Percentiles rank a stretch among this genome's conserved stretches.
These are phyloP conservation scores for Botrytis fabae DNA, from an alignment of 2,329 filamentous ascomycete species.

Conservation along the genomic window DNA sequence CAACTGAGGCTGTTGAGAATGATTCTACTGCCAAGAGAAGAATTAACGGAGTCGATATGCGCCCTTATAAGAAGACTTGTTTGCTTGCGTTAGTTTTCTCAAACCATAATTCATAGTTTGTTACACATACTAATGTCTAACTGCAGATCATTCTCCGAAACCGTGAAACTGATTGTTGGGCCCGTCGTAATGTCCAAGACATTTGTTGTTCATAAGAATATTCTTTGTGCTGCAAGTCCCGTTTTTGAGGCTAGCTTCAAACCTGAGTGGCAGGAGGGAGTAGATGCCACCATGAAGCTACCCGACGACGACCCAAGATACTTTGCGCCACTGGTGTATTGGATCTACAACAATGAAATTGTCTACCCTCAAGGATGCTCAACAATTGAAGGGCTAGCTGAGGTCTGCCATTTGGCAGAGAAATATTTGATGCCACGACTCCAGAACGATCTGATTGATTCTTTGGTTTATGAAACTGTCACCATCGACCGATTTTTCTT, in stretches of 20 bases:
- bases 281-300: constrained; percentile 16
- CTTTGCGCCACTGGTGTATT: constrained; percentile 3
- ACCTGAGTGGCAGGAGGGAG: constrained; percentile 19
- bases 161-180: constrained; percentile 21
- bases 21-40: background rate
- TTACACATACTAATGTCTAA: background rate
- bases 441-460: constrained; percentile 9
- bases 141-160: background rate
- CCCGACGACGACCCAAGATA: background rate
- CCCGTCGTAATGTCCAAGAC: background rate
- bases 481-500: background rate
- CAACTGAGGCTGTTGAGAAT: background rate
- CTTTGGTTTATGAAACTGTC: background rate
- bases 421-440: constrained; percentile 3
- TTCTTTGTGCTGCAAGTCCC: constrained; percentile 25
- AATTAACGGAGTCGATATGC: background rate
- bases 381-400: background rate
- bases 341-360: background rate
- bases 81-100: background rate
- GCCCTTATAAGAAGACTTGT: background rate
- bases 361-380: background rate
- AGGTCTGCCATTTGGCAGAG: background rate
- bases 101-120: background rate
- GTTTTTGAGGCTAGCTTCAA: constrained; percentile 27
- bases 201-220: constrained; percentile 23